Percentiles rank a stretch among this genome's conserved stretches.
These are phyloP conservation scores for Trichosporon sp. DNA, from an alignment of 1,284 basidiomycete genomes.

Conservation along the genomic window DNA sequence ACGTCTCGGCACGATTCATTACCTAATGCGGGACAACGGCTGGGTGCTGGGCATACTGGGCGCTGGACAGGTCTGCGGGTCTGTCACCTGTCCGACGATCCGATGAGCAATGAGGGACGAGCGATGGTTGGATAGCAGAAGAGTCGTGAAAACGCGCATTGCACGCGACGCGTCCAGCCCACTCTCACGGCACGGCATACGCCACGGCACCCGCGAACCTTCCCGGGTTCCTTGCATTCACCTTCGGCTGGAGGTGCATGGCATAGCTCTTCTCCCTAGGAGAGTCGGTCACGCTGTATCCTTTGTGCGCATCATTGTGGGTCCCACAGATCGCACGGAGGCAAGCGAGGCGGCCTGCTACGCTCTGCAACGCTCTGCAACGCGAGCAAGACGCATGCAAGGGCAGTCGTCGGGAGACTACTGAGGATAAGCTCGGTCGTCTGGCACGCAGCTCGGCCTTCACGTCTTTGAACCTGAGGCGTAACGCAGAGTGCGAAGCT, in stretches of 20 bases:
- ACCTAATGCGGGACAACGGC: neutral
- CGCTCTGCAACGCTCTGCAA: too few species aligned
- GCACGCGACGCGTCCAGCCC: neutral
- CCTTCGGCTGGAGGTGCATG: neutral
- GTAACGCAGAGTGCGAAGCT: neutral
- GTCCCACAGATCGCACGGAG: too few species aligned
- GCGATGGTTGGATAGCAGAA: too few species aligned
- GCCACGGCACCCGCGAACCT: slow-evolving; percentile 13
- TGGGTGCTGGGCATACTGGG: too few species aligned
- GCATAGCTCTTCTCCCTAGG: neutral
- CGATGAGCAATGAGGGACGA: neutral
- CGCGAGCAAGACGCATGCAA: too few species aligned
- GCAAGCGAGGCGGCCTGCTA: too few species aligned
- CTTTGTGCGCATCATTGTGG: neutral
- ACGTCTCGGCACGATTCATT: neutral
- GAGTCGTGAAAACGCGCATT: neutral
- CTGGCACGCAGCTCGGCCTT: neutral
- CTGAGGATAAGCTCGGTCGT: too few species aligned
- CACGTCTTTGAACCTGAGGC: too few species aligned
- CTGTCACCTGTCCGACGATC: neutral
- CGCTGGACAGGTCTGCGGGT: too few species aligned
- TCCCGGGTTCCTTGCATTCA: slow-evolving; percentile 18
- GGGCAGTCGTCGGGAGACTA: too few species aligned
- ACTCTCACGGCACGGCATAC: neutral
- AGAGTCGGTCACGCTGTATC: neutral